phyloP scores from a whole-genome alignment of 140 eudicot species.

The Stevia rebaudiana region DNA sequence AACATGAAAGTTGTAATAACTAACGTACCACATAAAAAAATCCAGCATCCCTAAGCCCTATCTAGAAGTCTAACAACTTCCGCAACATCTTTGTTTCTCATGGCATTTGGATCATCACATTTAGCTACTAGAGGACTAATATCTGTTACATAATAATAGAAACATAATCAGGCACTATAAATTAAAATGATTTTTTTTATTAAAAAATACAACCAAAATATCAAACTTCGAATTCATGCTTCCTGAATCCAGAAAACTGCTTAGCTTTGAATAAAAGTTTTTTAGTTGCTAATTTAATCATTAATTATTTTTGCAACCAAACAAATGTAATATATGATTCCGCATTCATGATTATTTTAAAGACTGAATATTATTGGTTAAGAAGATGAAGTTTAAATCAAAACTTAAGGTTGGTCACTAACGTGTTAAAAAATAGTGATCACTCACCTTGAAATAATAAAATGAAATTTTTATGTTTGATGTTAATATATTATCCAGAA shows the following conservation, averaged over 20 bases:
- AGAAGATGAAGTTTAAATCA: neutral
- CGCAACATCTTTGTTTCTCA: conserved; percentile 44
- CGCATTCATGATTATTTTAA: neutral
- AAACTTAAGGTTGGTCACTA: no score
- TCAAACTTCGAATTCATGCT: neutral
- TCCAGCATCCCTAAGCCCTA: conserved; percentile 86
- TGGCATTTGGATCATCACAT: conserved; percentile 63
- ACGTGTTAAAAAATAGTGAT: no score
- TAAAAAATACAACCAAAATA: neutral
- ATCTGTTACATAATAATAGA: conserved; percentile 32
- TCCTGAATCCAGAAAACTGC: conserved; percentile 2
- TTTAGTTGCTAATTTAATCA: neutral
- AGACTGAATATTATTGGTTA: neutral
- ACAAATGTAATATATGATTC: neutral
- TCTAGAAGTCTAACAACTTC: conserved; percentile 65
- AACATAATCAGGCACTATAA: neutral
- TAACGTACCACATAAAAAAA: conserved; percentile 97
- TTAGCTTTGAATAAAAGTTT: neutral
- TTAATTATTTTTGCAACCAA: neutral
- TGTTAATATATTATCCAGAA: no score
- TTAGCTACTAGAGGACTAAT: conserved; percentile 70
- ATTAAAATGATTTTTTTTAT: neutral
- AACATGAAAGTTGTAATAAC: neutral
- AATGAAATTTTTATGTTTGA: no score
- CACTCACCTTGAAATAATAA: no score